Evolutionary conservation across 2,329 filamentous ascomycete species (phyloP), one percentile per base, ranked within the genome.

Genomic region (Malbranchea zuffiana): DNA sequence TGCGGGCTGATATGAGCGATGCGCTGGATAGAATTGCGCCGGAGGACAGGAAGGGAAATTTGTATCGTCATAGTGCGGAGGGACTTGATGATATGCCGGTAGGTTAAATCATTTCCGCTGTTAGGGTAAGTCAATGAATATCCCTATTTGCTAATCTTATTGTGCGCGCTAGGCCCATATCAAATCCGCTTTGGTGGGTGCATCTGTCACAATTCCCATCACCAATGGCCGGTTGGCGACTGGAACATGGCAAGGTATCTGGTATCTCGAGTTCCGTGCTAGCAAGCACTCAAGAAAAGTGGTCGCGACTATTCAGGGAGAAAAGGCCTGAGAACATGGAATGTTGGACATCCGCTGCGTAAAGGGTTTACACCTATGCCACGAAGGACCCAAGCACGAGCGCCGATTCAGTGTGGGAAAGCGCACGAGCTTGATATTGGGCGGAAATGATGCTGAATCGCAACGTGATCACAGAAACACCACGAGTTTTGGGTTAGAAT

Each of bases 61-160:
- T 96, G 30, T 98, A 96, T 62, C 68, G 83, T 28, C 90, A 98
- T 63, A 76, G 74, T 51, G 87, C 80, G 0, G 90, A 94, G 68
- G 90, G 90, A 2, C 55, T 60, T 35, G 90, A 98, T 65, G 90
- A 96, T 61, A 95, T 96, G 85, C 90, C 90, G 24, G 81, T 83
- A 55, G 39, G 69, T 23, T 17, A 16, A 36, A 16, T 27, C 3
- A 11, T 3, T 13, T 6, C 12, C 5, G 18, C 30, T 19, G 5
- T 6, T 16, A 17, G 15, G 12, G 11, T 11, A n/a, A 15, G 29
- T 30, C 7, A 35, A 17, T 10, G 6, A 15, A 24, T 18, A 16
- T 12, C n/a, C 13, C 18, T 32, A 23, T 27, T 29, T 3, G 6
- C 13, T 12, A 7, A 3, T 11, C 6, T 32, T 37, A 21, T 16